These are phyloP conservation scores for Aureobasidium sp. DNA, from an alignment of 2,329 filamentous ascomycete species.

Conservation along the genomic window DNA sequence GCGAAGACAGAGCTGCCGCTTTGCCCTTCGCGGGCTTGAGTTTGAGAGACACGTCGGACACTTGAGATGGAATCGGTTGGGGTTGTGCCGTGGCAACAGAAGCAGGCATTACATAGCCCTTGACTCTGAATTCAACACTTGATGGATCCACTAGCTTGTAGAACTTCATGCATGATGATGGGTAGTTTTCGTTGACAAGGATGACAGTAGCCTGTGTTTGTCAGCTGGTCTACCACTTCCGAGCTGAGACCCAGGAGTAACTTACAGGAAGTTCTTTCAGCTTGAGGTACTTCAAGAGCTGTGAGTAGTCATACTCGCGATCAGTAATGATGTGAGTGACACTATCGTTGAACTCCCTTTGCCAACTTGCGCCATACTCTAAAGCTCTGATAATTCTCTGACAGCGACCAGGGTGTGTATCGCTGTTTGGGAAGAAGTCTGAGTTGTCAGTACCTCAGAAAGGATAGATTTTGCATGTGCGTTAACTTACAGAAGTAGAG, in stretches of 20 bases:
- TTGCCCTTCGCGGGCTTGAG: conserved; percentile 41
- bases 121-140: conserved; percentile 51
- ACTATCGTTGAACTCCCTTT: conserved; percentile 40
- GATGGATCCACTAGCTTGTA: conserved; percentile 39
- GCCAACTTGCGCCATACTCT: conserved; percentile 68
- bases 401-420: conserved; percentile 57
- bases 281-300: conserved; percentile 52
- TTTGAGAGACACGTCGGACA: conserved; percentile 33
- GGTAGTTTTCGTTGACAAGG: conserved; percentile 41
- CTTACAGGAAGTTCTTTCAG: conserved; percentile 39
- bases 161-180: conserved; percentile 35
- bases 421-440: conserved; percentile 74
- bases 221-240: background rate
- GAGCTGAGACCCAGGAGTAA: background rate
- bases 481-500: conserved; percentile 24
- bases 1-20: conserved; percentile 26
- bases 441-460: background rate
- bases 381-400: conserved; percentile 65
- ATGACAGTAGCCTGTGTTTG: conserved; percentile 31
- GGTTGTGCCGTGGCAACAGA: background rate
- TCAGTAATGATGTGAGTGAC: conserved; percentile 80
- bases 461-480: too few relatives aligned
- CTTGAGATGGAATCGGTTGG: conserved; percentile 12
- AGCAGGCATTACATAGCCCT: conserved; percentile 32
- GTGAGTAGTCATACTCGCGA: conserved; percentile 52